phyloP scores from a whole-genome alignment of 441 rosid genomes.

The Adansonia rubrostipa region DNA sequence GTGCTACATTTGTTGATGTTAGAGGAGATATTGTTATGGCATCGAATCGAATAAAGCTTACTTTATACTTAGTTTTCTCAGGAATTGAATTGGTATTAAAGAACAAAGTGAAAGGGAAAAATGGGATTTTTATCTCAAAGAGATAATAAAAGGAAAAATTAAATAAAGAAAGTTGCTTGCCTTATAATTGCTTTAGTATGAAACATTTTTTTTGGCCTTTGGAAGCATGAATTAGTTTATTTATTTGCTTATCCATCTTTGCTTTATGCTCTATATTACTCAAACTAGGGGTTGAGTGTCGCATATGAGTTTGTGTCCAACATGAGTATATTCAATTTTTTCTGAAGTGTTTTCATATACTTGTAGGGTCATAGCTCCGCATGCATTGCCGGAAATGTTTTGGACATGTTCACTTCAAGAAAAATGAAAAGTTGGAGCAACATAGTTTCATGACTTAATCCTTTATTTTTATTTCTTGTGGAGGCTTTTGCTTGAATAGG shows the following conservation, averaged over 20 bases:
- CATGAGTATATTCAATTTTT: too few relatives aligned
- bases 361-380: too few relatives aligned
- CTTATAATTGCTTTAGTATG: neutral
- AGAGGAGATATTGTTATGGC: slow-evolving; percentile 5
- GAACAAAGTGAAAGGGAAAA: neutral
- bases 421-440: too few relatives aligned
- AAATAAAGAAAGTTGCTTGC: neutral
- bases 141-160: neutral
- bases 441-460: neutral
- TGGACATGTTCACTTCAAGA: too few relatives aligned
- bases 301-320: too few relatives aligned
- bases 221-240: neutral
- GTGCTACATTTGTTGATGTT: neutral
- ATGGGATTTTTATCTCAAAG: neutral
- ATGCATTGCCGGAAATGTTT: too few relatives aligned
- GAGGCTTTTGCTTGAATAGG: neutral
- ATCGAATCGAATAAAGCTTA: neutral
- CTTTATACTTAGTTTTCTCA: neutral
- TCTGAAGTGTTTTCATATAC: too few relatives aligned
- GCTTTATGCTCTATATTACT: neutral
- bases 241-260: neutral
- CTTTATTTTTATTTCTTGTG: neutral
- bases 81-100: neutral
- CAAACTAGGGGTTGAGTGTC: too few relatives aligned
- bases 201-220: neutral